Percentiles rank a stretch among this genome's conserved stretches.
These are phyloP conservation scores for Fusarium vanettenii DNA, from an alignment of 2,329 filamentous ascomycete genomes.

Conservation along the genomic window DNA sequence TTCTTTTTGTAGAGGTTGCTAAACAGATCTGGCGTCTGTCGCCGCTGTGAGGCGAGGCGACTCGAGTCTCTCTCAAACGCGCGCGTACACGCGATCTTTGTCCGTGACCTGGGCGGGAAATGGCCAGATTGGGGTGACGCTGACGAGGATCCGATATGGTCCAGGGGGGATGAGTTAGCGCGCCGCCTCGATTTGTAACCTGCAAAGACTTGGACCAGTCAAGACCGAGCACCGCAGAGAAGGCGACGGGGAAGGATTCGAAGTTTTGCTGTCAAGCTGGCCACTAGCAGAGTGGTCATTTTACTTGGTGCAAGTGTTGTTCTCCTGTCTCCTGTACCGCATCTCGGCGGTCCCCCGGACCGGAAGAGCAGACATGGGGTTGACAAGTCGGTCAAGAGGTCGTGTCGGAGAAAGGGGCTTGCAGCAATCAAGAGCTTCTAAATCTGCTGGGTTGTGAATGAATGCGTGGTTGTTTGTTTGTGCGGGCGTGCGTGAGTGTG, in stretches of 20 bases:
- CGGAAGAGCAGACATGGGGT: slow-evolving; percentile 9
- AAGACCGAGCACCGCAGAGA: slow-evolving; percentile 12
- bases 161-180: slow-evolving; percentile 32
- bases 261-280: slow-evolving; percentile 17
- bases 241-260: not conserved
- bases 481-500: slow-evolving; percentile 2
- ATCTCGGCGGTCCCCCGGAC: not conserved
- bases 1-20: not conserved
- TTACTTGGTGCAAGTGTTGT: slow-evolving; percentile 3
- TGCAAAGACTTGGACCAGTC: slow-evolving; percentile 15
- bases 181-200: slow-evolving; percentile 23
- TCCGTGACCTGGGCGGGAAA: slow-evolving; percentile 16
- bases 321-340: not conserved
- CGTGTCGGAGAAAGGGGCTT: slow-evolving; percentile 22
- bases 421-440: not conserved
- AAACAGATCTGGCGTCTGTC: not conserved
- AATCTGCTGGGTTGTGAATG: slow-evolving; percentile 6
- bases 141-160: slow-evolving; percentile 31
- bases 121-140: slow-evolving; percentile 22
- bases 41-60: not conserved
- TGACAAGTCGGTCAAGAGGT: slow-evolving; percentile 21
- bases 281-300: slow-evolving; percentile 15
- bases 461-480: slow-evolving; percentile 1
- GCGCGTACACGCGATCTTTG: slow-evolving; percentile 27
- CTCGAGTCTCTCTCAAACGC: slow-evolving; percentile 6